Base-by-base conservation (phyloP, 371 early-diverging fungal species). In the Mucor velutinosus region DNA sequence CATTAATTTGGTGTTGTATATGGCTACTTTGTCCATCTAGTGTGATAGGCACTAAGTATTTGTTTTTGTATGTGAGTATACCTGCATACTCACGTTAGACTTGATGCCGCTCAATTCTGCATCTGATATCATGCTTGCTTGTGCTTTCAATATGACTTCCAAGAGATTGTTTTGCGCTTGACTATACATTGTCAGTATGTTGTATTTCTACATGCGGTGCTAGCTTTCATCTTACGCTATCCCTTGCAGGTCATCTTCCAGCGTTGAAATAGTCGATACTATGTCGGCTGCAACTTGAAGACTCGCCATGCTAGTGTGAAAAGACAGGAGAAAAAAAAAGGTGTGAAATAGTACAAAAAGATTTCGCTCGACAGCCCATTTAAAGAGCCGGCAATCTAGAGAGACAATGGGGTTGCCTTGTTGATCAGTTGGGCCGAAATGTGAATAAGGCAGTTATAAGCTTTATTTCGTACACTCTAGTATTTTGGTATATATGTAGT, bases 11-110 rank as follows among this genome's bases (percentile, higher is more conserved):
- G 74, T 77, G 49, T 78, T 71, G 61, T 82, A 82, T 5, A 55
- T 30, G 0, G 76, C 65, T 17, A 81, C 75, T 63, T 76, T 72
- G 45, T 63, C 66, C 78, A 81, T 81, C 81, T 81, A 65, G 4
- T 30, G 3, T 35, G 30, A 30, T 56, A 37, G 2, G 1, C 17
- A 7, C 27, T 60, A 2, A 19, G n/a, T 53, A 23, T 2, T 12
- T 60, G 10, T 15, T 0, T 17, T 30, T 37, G 14, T 27, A 2
- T 0, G 10, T 15, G 15, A 5, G 6, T 19, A 51, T n/a, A 59
- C 12, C 14, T 10, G 6, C n/a, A 23, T 12, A 14, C 37, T 70
- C 64, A 72, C 76, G 53, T 45, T 76, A 27, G 55, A 19, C 29
- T 70, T 72, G 29, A 76, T 73, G 6, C 47, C 53, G 7, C 19